Evolutionary conservation across 768 basidiomycete genomes (phyloP).

Genomic region (Rhodotorula kratochvilovae): DNA sequence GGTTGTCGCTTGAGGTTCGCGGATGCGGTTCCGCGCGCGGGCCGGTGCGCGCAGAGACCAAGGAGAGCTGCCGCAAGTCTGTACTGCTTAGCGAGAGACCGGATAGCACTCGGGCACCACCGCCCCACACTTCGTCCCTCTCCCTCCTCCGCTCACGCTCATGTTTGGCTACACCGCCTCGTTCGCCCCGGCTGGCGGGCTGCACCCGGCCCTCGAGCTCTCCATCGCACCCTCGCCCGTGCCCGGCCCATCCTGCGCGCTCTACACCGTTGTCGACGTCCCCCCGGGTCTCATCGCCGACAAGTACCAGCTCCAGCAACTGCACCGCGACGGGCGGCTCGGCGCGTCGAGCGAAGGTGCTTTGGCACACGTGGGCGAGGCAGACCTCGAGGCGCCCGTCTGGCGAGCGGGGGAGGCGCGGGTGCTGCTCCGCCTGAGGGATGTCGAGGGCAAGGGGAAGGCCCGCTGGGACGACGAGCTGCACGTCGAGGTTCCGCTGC

Average conservation of each 20-base stretch:
- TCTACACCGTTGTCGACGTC: conserved; percentile 12
- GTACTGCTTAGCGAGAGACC: too few species aligned
- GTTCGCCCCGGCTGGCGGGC: not conserved
- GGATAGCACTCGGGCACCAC: too few species aligned
- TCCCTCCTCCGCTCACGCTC: not conserved
- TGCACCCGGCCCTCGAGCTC: conserved; percentile 7
- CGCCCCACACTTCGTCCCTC: not conserved
- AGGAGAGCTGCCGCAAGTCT: too few species aligned
- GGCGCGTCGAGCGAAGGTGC: not conserved
- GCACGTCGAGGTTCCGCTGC: conserved; percentile 24
- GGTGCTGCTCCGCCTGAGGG: not conserved
- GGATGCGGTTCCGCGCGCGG: too few species aligned
- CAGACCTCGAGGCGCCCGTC: conserved; percentile 32
- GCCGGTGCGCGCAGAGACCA: too few species aligned
- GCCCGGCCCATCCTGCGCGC: conserved; percentile 3
- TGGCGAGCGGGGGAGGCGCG: not conserved
- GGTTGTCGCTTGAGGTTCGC: too few species aligned
- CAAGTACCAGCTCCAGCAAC: conserved; percentile 29
- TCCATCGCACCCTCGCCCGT: not conserved
- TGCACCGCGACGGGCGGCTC: conserved; percentile 15
- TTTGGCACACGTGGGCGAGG: conserved; percentile 2
- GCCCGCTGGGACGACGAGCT: not conserved
- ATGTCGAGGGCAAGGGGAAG: not conserved
- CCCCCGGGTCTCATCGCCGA: conserved; percentile 29
- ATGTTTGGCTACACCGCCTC: not conserved